phyloP scores from a whole-genome alignment of 176 grass and related monocot species.

The Saccharum spontaneum region DNA sequence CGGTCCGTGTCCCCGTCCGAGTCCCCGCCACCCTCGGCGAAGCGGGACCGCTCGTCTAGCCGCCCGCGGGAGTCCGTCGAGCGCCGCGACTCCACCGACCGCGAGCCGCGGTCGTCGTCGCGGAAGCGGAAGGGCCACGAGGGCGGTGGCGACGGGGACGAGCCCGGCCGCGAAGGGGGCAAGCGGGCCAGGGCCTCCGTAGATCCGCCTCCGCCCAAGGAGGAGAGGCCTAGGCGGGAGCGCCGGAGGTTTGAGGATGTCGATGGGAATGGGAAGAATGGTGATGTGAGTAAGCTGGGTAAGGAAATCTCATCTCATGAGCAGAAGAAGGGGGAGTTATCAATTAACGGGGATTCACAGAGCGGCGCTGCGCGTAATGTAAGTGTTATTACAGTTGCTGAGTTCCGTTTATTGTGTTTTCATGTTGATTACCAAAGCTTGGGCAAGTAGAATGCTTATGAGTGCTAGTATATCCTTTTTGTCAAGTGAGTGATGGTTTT shows the following conservation, averaged over 20 bases:
- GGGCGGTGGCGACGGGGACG: background rate
- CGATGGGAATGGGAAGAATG: conserved; percentile 24
- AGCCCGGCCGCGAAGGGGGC: conserved; percentile 33
- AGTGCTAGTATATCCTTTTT: background rate
- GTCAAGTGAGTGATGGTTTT: background rate
- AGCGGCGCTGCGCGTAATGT: conserved; percentile 48
- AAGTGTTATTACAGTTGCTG: conserved; percentile 22
- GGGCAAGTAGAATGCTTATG: background rate
- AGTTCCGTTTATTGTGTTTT: background rate
- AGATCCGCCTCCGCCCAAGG: conserved; percentile 43
- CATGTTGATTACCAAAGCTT: conserved; percentile 25
- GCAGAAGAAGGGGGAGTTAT: conserved; percentile 27
- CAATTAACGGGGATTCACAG: conserved; percentile 38
- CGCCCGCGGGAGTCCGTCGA: conserved; percentile 33
- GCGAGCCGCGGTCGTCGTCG: conserved; percentile 1
- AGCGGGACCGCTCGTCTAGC: conserved; percentile 51
- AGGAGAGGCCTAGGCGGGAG: conserved; percentile 41
- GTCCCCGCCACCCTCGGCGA: conserved; percentile 32
- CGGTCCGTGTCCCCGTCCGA: conserved; percentile 36
- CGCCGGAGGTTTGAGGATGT: conserved; percentile 49
- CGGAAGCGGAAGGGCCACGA: conserved; percentile 51
- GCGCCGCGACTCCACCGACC: conserved; percentile 39
- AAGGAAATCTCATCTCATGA: conserved; percentile 36
- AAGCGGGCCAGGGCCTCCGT: conserved; percentile 58
- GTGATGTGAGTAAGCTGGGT: conserved; percentile 51